phyloP scores from a whole-genome alignment of 805 yeast genomes.

The Wickerhamiella siamensis region DNA sequence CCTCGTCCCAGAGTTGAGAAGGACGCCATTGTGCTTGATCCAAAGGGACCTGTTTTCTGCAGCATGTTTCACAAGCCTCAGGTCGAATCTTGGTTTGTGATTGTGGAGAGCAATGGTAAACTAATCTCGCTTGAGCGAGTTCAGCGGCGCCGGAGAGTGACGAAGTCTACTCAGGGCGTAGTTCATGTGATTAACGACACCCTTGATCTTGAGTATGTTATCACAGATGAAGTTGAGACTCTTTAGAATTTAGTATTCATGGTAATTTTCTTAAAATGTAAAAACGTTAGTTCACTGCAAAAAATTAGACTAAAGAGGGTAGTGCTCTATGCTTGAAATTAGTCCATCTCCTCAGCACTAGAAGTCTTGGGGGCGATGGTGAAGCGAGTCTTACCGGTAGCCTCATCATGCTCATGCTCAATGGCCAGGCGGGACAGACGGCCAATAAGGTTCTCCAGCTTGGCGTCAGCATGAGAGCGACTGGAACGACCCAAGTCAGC shows the following conservation, averaged over 20 bases:
- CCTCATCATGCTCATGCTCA: conserved; percentile 26
- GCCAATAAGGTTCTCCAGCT: conserved; percentile 26
- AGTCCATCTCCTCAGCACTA: conserved; percentile 25
- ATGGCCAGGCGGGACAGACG: conserved; percentile 27
- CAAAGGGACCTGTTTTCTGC: conserved; percentile 43
- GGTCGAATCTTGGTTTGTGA: conserved; percentile 84
- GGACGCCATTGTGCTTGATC: conserved; percentile 34
- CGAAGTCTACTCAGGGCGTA: conserved; percentile 5
- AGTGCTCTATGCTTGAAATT: conserved; percentile 5
- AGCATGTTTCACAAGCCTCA: conserved; percentile 83
- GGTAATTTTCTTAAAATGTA: not conserved
- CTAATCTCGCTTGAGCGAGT: conserved; percentile 60
- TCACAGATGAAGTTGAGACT: not conserved
- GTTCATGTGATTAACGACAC: conserved; percentile 18
- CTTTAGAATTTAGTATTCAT: too few relatives aligned
- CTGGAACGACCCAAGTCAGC: conserved; percentile 24
- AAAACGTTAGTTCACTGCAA: conserved; percentile 1
- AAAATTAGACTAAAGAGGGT: conserved; percentile 1
- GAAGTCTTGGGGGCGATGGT: conserved; percentile 23
- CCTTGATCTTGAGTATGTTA: conserved; percentile 15
- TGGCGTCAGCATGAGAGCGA: conserved; percentile 23
- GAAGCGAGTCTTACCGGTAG: conserved; percentile 22
- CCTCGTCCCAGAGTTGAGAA: conserved; percentile 38
- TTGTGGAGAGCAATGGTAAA: conserved; percentile 40
- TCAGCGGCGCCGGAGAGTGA: conserved; percentile 34